Evolutionary conservation across 768 basidiomycete species (phyloP).

Genomic region (Solioccasus polychromus): DNA sequence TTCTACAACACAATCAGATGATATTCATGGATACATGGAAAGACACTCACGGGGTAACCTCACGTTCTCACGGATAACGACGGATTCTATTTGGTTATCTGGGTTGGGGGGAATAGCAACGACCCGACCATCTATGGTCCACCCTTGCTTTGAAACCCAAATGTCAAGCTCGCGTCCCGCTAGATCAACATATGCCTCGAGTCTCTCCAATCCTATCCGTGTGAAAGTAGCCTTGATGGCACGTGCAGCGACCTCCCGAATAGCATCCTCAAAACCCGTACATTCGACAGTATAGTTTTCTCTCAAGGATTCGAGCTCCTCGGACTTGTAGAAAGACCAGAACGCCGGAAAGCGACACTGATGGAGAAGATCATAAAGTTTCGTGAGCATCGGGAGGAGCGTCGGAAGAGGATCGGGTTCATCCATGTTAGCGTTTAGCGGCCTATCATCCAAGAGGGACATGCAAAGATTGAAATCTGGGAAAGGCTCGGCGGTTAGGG

Average conservation of each 20-base stretch:
- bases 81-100: conserved; percentile 85
- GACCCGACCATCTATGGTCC: conserved; percentile 61
- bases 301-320: conserved; percentile 64
- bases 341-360: conserved; percentile 88
- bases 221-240: conserved; percentile 80
- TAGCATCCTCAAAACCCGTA: conserved; percentile 79
- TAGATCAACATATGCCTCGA: conserved; percentile 71
- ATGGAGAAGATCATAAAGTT: conserved; percentile 66
- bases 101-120: conserved; percentile 75
- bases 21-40: too few species aligned
- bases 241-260: conserved; percentile 72
- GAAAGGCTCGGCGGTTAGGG: conserved; percentile 77
- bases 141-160: conserved; percentile 64
- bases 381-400: conserved; percentile 65
- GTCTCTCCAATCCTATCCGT: conserved; percentile 61
- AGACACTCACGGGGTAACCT: conserved; percentile 69
- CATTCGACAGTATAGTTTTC: conserved; percentile 88
- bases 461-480: conserved; percentile 96
- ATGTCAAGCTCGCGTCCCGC: conserved; percentile 57
- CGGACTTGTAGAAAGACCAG: conserved; percentile 74
- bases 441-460: conserved; percentile 82
- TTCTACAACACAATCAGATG: conserved; percentile 42
- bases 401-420: conserved; percentile 79
- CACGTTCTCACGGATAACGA: conserved; percentile 80
- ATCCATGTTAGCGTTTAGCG: conserved; percentile 52